Percentiles rank a stretch among this genome's conserved stretches.
Conservation (phyloP, 306 rosid genomes). For the Castanospermum australe region DNA sequence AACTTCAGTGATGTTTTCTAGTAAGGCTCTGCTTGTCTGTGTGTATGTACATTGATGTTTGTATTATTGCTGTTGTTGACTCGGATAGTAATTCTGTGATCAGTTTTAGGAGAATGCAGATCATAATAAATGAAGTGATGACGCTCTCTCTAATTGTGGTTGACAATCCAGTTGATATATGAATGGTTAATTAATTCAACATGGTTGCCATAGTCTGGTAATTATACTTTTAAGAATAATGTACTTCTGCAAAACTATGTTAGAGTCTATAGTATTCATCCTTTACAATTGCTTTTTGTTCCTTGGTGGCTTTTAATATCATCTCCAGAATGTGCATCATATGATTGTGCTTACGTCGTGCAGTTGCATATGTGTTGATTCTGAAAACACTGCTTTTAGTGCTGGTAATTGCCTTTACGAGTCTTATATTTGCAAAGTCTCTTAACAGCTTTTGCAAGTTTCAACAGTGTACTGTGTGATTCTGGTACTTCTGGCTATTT, state of each 20-base stretch:
- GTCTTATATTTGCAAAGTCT: neutral
- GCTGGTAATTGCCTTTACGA: neutral
- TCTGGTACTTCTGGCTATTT: neutral
- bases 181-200: slow-evolving; percentile 7
- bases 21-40: neutral
- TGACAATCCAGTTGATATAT: neutral
- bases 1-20: neutral
- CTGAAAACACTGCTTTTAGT: neutral
- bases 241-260: neutral
- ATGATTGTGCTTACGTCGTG: neutral
- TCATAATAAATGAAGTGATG: neutral
- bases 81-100: neutral
- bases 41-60: neutral
- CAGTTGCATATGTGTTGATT: neutral
- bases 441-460: neutral
- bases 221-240: neutral
- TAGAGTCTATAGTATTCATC: neutral
- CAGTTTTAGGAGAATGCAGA: neutral
- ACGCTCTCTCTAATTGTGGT: neutral
- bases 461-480: neutral
- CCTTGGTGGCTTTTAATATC: neutral
- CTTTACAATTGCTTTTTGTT: neutral
- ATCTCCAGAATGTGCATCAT: neutral
- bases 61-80: neutral
- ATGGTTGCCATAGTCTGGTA: neutral